These are phyloP conservation scores for Phytophthora cactorum DNA, from an alignment of 352 stramenopile genomes.

Conservation along the genomic window DNA sequence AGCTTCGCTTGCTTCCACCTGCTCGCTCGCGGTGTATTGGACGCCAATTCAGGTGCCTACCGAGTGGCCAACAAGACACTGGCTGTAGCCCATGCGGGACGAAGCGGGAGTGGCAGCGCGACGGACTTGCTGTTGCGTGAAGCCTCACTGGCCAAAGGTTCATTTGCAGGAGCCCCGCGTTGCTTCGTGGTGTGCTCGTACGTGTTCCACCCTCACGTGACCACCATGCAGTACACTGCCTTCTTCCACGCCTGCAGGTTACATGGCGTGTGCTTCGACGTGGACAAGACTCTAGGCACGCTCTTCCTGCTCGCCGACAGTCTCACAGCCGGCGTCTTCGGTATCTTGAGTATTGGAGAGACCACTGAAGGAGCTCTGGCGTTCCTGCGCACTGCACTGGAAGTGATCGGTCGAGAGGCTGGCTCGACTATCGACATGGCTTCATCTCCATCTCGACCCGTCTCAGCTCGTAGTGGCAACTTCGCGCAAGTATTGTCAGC, in stretches of 20 bases:
- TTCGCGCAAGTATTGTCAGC: conserved; percentile 64
- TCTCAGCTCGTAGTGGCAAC: conserved; percentile 44
- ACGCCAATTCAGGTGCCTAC: conserved; percentile 32
- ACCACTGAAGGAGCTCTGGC: conserved; percentile 51
- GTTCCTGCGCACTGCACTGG: conserved; percentile 71
- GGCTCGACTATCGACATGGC: conserved; percentile 43
- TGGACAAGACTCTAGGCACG: conserved; percentile 65
- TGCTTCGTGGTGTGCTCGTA: conserved; percentile 80
- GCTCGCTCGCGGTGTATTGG: conserved; percentile 50
- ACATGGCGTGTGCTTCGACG: conserved; percentile 89
- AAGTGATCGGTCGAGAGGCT: conserved; percentile 75
- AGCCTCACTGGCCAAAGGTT: conserved; percentile 26
- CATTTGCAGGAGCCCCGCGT: conserved; percentile 33
- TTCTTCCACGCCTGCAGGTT: conserved; percentile 91
- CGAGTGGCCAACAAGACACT: conserved; percentile 10
- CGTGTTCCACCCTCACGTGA: conserved; percentile 81
- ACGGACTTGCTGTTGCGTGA: conserved; percentile 34
- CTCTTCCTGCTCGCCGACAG: conserved; percentile 83
- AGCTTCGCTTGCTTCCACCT: conserved; percentile 79
- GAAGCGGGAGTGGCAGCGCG: conserved; percentile 4
- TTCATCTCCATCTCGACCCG: conserved; percentile 24
- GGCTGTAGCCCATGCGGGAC: background rate
- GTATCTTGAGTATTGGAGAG: conserved; percentile 69
- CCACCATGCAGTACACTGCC: conserved; percentile 74
- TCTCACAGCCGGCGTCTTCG: conserved; percentile 81